Base-by-base conservation (phyloP, 2,329 filamentous ascomycete genomes). In the Aspergillus amoenus region DNA sequence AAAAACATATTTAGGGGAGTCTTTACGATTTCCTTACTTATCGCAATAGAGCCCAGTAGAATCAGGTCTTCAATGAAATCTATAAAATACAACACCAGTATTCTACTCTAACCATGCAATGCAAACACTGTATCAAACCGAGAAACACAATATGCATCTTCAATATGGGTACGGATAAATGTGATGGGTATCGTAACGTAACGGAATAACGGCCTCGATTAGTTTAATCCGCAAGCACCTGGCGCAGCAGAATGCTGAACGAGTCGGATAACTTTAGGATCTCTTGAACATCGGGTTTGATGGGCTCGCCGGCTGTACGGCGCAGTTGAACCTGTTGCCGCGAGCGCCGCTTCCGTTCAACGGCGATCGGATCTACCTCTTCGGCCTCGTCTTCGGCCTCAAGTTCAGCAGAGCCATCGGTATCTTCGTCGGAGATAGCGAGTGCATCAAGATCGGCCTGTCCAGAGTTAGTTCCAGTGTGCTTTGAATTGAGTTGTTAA, bases 311-410 rank as follows among this genome's bases (percentile, higher is more conserved):
- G 1, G 92, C 91, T 43, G 84, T 88, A 52, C 91, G 82, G 62
- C 91, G 84, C 52, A 99, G 80, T 58, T 89, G 84, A 70, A 96
- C 93, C 69, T 93, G 90, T 65, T 84, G 86, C 78, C 88, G 90
- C 8, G 85, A 83, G 61, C 93, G 82, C 59, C 91, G 82, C 68
- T 87, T 89, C 58, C 93, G 81, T 79, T 97, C 94, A 5, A 90
- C 90, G 61, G 87, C 87, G 63, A 99, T 95, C 1, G 93, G 92
- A 68, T 97, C 93, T 59, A 90, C 75, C 57, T 93, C 88, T 56
- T 57, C 55, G 15, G 55, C 55, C 40, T 53, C 55, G 62, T 95
- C 91, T 52, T 90, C 88, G 12, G 82, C 84, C 55, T 88, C 88
- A n/a, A 88, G 81, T 63, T 88, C 85, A 30, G 82, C 79, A 1